Percentiles rank a stretch among this genome's conserved stretches.
These are phyloP conservation scores for Microascus cirrosus DNA, from an alignment of 2,329 filamentous ascomycete genomes.

Conservation along the genomic window DNA sequence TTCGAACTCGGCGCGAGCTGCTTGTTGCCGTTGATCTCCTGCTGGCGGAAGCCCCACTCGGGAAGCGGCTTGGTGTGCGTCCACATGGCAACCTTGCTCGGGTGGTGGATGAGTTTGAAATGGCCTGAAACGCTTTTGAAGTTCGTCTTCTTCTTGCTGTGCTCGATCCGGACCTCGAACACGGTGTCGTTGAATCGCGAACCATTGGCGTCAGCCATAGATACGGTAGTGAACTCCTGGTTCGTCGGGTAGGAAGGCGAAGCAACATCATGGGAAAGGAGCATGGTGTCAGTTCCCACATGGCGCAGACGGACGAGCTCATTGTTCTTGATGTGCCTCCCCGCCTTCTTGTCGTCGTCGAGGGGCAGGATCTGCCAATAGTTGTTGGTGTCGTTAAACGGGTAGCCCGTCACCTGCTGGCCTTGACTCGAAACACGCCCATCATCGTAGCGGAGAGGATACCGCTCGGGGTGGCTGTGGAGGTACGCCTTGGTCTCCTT, in stretches of 20 bases:
- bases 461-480: conserved; percentile 81
- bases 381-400: conserved; percentile 98
- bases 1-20: conserved; percentile 83
- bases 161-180: conserved; percentile 86
- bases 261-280: conserved; percentile 92
- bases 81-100: conserved; percentile 98
- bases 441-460: conserved; percentile 93
- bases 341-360: conserved; percentile 38
- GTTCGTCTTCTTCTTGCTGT: conserved; percentile 67
- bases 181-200: conserved; percentile 77
- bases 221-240: conserved; percentile 89
- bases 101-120: conserved; percentile 92
- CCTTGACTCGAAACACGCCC: conserved; percentile 95
- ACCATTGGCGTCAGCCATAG: conserved; percentile 59
- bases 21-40: conserved; percentile 99
- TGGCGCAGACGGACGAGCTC: conserved; percentile 83
- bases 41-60: conserved; percentile 94
- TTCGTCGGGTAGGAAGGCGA: conserved; percentile 95
- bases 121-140: conserved; percentile 87
- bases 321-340: conserved; percentile 64
- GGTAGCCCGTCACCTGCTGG: conserved; percentile 96
- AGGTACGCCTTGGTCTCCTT: conserved; percentile 97
- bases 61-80: conserved; percentile 91
- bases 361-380: conserved; percentile 86
- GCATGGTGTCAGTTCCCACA: conserved; percentile 70